A percentile compares a stretch with the other conserved stretches of the same genome.
These are phyloP conservation scores for Podaxis sp. DNA, from an alignment of 768 basidiomycete genomes.

Conservation along the genomic window DNA sequence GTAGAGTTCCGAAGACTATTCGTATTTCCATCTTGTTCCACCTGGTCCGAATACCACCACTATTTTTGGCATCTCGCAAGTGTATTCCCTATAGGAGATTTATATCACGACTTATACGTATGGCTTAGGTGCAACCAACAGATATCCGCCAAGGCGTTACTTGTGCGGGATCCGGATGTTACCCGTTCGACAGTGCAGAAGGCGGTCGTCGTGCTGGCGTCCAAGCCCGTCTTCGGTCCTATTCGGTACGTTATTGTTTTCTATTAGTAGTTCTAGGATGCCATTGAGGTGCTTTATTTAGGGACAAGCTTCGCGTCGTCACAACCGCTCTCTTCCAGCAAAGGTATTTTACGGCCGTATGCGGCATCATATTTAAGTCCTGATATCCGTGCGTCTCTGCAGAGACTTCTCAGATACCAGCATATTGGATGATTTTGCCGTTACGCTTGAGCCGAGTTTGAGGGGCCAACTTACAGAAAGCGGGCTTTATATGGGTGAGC, in stretches of 20 bases:
- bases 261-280: not conserved
- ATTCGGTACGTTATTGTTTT: slow-evolving; percentile 58
- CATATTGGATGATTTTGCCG: slow-evolving; percentile 87
- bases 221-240: slow-evolving; percentile 90
- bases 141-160: slow-evolving; percentile 74
- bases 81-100: slow-evolving; percentile 10
- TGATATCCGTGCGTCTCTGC: not conserved
- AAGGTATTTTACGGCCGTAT: slow-evolving; percentile 38
- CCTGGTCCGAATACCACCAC: slow-evolving; percentile 70
- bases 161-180: slow-evolving; percentile 80
- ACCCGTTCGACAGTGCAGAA: slow-evolving; percentile 97
- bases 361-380: not conserved
- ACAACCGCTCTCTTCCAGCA: slow-evolving; percentile 91
- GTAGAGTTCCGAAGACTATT: slow-evolving; percentile 90
- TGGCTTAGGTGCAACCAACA: slow-evolving; percentile 85
- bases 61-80: slow-evolving; percentile 94
- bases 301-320: slow-evolving; percentile 92
- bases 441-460: slow-evolving; percentile 72
- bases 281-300: slow-evolving; percentile 23
- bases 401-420: slow-evolving; percentile 86
- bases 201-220: slow-evolving; percentile 91
- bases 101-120: slow-evolving; percentile 12
- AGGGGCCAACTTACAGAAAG: slow-evolving; percentile 86
- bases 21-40: slow-evolving; percentile 91
- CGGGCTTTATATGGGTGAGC: slow-evolving; percentile 90